These are phyloP conservation scores for Dentipellis fragilis DNA, from an alignment of 768 basidiomycete species.

Conservation along the genomic window DNA sequence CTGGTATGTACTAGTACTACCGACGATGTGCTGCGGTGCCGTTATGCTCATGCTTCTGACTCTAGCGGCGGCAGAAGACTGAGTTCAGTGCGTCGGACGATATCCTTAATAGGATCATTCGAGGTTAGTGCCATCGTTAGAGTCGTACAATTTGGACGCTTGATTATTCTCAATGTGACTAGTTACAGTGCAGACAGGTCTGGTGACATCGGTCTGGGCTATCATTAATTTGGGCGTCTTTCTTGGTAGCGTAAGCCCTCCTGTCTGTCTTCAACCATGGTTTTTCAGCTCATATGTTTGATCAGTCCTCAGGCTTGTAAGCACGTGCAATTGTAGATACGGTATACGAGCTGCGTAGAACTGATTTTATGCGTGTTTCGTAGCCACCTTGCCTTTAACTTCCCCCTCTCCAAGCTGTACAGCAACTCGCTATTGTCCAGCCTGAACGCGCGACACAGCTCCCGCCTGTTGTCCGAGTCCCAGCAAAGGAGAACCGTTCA, in stretches of 20 bases:
- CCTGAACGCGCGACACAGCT: conserved; percentile 4
- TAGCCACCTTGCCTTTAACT: conserved; percentile 14
- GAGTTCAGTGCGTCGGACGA: background rate
- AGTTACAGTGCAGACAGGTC: conserved; percentile 31
- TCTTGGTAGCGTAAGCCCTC: background rate
- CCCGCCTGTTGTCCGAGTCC: background rate
- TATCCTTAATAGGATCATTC: background rate
- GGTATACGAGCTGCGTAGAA: too few species aligned
- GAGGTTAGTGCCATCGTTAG: background rate
- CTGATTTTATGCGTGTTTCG: conserved; percentile 1
- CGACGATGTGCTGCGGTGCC: background rate
- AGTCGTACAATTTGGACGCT: background rate
- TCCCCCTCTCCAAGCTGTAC: background rate
- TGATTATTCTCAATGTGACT: background rate
- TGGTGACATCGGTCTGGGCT: conserved; percentile 15
- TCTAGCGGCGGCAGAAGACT: background rate
- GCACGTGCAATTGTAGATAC: background rate
- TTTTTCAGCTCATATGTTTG: too few species aligned
- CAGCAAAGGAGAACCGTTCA: background rate
- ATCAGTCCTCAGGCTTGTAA: background rate
- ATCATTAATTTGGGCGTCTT: background rate
- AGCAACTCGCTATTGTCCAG: background rate
- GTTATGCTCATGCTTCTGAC: background rate
- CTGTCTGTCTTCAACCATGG: too few species aligned
- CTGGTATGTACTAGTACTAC: conserved; percentile 5